Base-by-base conservation (phyloP, 768 basidiomycete genomes). In the Terana coerulea region DNA sequence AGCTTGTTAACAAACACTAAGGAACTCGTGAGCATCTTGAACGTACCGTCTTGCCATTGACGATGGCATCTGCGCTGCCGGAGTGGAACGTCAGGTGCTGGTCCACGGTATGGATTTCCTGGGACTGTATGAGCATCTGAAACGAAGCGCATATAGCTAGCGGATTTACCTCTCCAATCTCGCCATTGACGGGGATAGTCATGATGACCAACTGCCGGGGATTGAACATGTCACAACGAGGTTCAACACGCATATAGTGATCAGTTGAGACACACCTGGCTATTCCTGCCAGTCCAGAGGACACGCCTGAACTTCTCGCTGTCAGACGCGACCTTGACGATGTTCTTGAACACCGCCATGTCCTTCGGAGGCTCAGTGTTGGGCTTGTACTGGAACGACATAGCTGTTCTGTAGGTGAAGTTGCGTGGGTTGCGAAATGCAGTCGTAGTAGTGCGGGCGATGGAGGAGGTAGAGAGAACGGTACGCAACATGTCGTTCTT, bases 231-330 rank as follows among this genome's bases (percentile, higher is more conserved):
- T n/a, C n/a, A n/a, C n/a, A n/a, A n/a, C n/a, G n/a, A n/a, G n/a
- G n/a, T n/a, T n/a, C n/a, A 17, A 36, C 22, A 49, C 8, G 26
- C 19, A 37, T 24, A 21, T 44, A 17, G 19, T 12, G n/a, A 17
- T 14, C 26, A 26, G n/a, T n/a, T n/a, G 2, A 33, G 10, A 12
- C 26, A 2, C 25, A 62, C 63, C 59, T 64, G 63, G 46, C 63
- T 64, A 50, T 64, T 59, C 1, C 55, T 42, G 15, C 63, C 63
- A 0, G 63, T 64, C 59, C 59, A 64, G 24, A 64, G 40, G 5
- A 64, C 63, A 26, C 61, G 48, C 22, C 63, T 47, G 52, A 64
- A 64, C 57, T 64, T 64, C 51, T 58, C 58, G 51, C 59, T 64
- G 28, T 56, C 54, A 19, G 57, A 56, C n/a, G 63, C 63, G 45